Conservation (phyloP, 176 grass and related monocot species). For the Cenchrus americanus region DNA sequence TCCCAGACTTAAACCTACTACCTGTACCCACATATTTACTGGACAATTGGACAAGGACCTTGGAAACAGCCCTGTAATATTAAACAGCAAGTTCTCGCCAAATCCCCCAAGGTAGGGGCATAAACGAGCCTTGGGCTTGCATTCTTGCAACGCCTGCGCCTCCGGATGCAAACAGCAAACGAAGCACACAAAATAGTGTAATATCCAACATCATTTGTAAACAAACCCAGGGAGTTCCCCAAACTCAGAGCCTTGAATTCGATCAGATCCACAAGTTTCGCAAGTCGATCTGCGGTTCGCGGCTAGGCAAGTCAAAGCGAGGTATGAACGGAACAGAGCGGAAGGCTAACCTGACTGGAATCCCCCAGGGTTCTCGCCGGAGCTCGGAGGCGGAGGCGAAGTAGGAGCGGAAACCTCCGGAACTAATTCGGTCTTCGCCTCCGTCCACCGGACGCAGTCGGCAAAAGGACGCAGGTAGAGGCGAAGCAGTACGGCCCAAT, state of each 20-base stretch:
- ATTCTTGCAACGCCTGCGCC: too few species aligned
- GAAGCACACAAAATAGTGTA: too few species aligned
- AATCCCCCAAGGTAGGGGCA: too few species aligned
- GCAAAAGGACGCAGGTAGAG: background rate
- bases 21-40: too few species aligned
- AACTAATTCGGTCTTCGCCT: background rate
- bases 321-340: background rate
- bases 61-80: too few species aligned
- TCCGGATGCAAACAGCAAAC: too few species aligned
- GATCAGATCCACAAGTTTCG: conserved; percentile 38
- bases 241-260: conserved; percentile 5
- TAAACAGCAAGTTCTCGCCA: too few species aligned
- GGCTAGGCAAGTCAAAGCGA: background rate
- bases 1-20: background rate
- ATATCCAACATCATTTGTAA: background rate
- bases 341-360: conserved; percentile 19
- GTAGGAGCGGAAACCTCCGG: background rate
- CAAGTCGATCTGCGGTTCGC: background rate
- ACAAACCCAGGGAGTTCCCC: background rate
- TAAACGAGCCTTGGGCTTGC: too few species aligned
- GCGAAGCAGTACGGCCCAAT: background rate
- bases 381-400: background rate
- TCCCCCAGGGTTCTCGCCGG: conserved; percentile 14
- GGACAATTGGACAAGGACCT: too few species aligned
- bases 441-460: background rate